These are phyloP conservation scores for Chamaecyparis obtusa DNA, from an alignment of 75 land plant genomes.

Conservation along the genomic window DNA sequence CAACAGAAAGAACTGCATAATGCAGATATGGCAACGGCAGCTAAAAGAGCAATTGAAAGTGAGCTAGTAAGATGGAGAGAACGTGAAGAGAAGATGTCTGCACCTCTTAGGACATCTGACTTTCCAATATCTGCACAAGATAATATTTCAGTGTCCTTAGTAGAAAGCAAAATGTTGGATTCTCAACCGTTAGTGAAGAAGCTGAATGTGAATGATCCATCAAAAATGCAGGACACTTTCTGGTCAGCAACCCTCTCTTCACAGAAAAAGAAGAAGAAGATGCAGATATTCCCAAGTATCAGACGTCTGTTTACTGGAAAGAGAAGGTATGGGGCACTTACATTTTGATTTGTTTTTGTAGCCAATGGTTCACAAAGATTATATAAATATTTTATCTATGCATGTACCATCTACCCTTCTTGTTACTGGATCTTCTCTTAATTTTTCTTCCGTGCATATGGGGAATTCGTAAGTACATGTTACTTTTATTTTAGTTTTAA, in stretches of 20 bases:
- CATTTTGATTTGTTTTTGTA: neutral
- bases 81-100: neutral
- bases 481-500: neutral
- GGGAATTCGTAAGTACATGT: neutral
- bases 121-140: constrained; percentile 1
- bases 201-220: neutral
- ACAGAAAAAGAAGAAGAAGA: constrained; percentile 24
- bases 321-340: constrained; percentile 35
- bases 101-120: neutral
- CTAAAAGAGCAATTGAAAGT: constrained; percentile 30
- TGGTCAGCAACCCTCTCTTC: neutral
- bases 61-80: constrained; percentile 23
- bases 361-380: neutral
- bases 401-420: neutral
- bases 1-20: constrained; percentile 22
- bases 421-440: neutral
- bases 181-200: neutral
- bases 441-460: neutral
- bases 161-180: constrained; percentile 11
- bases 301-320: constrained; percentile 47
- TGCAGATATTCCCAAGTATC: constrained; percentile 30
- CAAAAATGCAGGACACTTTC: constrained; percentile 19
- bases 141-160: constrained; percentile 18
- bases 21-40: constrained; percentile 39
- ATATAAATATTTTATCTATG: neutral